These are phyloP conservation scores for Incumbomyces lentus DNA, from an alignment of 2,329 filamentous ascomycete species.

Conservation along the genomic window DNA sequence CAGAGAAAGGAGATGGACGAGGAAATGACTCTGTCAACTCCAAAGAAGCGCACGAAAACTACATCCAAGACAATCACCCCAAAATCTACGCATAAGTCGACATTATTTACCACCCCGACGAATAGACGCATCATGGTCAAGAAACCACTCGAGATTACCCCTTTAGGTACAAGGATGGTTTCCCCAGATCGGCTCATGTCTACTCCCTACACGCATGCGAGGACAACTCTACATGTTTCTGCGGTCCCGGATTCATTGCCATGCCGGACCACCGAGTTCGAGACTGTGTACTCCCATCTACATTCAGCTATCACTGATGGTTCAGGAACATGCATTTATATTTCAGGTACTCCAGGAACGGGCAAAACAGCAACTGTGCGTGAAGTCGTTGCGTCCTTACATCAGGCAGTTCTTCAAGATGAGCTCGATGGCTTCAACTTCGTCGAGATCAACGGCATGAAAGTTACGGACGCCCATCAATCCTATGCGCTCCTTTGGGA, in stretches of 20 bases:
- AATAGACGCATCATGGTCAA: constrained; percentile 65
- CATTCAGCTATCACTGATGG: constrained; percentile 91
- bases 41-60: constrained; percentile 43
- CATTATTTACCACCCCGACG: constrained; percentile 51
- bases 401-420: constrained; percentile 76
- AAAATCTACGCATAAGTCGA: constrained; percentile 30
- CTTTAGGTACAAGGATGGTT: constrained; percentile 76
- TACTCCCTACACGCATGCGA: constrained; percentile 84
- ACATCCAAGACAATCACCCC: constrained; percentile 35
- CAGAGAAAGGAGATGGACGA: constrained; percentile 26
- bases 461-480: constrained; percentile 95
- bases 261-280: constrained; percentile 85
- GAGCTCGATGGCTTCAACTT: constrained; percentile 98
- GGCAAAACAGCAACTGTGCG: constrained; percentile 96
- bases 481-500: constrained; percentile 95
- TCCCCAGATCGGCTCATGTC: constrained; percentile 59
- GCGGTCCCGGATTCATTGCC: constrained; percentile 82
- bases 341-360: constrained; percentile 94
- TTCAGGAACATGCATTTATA: constrained; percentile 93
- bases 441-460: constrained; percentile 99
- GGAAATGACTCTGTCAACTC: constrained; percentile 36
- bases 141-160: constrained; percentile 88
- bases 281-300: constrained; percentile 82
- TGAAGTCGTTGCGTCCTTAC: constrained; percentile 81
- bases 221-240: constrained; percentile 82